Percentiles rank a stretch among this genome's conserved stretches.
Conservation (phyloP, 495 filamentous ascomycete species). For the Podospora comata region DNA sequence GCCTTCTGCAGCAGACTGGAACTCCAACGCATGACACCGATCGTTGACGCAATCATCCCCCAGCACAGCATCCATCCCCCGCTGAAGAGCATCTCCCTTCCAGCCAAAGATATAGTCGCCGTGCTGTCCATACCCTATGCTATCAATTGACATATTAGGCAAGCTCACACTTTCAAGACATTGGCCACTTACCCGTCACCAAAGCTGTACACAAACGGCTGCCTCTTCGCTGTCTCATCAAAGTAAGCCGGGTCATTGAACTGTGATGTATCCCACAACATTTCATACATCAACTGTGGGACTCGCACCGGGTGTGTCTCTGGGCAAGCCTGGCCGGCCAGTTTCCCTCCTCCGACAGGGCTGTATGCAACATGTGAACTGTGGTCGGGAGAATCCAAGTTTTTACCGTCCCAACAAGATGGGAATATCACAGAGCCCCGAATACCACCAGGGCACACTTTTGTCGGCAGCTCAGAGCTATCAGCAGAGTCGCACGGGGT, state of each 20-base stretch:
- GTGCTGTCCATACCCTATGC: slow-evolving; percentile 36
- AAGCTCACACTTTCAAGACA: background rate
- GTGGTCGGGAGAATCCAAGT: slow-evolving; percentile 54
- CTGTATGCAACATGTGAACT: slow-evolving; percentile 59
- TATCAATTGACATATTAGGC: background rate
- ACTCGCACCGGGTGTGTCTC: slow-evolving; percentile 55
- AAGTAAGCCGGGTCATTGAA: slow-evolving; percentile 44
- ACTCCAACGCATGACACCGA: slow-evolving; percentile 2
- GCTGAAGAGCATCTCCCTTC: slow-evolving; percentile 47
- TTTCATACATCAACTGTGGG: slow-evolving; percentile 59
- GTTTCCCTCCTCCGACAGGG: slow-evolving; percentile 41
- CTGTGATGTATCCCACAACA: slow-evolving; percentile 37
- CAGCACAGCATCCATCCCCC: slow-evolving; percentile 41
- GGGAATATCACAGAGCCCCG: slow-evolving; percentile 27
- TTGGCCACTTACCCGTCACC: slow-evolving; percentile 35
- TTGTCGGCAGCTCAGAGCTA: background rate
- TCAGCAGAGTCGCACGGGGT: slow-evolving; percentile 1
- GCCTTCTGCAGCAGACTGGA: background rate
- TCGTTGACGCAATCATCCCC: slow-evolving; percentile 7
- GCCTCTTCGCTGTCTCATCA: slow-evolving; percentile 38
- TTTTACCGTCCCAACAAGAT: slow-evolving; percentile 64
- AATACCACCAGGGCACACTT: slow-evolving; percentile 26
- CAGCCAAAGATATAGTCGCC: slow-evolving; percentile 53
- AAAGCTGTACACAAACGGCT: slow-evolving; percentile 48
- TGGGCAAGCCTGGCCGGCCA: slow-evolving; percentile 47